Evolutionary conservation across 352 stramenopile species (phyloP).

Genomic region (Globisporangium perplexum): DNA sequence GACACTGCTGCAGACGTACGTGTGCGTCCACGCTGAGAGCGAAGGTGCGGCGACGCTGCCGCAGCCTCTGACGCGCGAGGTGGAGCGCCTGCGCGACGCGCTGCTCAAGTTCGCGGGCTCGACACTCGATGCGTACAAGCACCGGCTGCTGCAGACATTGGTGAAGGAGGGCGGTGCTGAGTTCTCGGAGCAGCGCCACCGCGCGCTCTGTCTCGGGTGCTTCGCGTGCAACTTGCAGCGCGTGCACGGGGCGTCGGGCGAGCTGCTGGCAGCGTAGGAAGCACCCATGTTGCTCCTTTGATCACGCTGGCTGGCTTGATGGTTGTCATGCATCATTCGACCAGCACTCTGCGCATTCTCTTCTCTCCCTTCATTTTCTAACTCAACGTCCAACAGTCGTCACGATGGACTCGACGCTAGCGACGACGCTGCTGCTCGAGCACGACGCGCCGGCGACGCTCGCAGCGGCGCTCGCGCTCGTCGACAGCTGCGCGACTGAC

Average conservation of each 20-base stretch:
- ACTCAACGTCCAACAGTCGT: background rate
- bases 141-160: background rate
- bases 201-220: background rate
- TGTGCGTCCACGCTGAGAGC: background rate
- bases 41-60: background rate
- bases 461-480: constrained; percentile 9
- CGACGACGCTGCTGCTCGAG: background rate
- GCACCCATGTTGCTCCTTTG: too few relatives aligned
- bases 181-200: background rate
- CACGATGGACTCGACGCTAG: background rate
- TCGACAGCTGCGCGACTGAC: constrained; percentile 5
- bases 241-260: too few relatives aligned
- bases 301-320: too few relatives aligned
- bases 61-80: background rate
- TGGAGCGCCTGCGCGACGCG: background rate
- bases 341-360: background rate
- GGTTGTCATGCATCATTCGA: too few relatives aligned
- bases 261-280: too few relatives aligned
- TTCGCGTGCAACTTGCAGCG: background rate
- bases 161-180: background rate
- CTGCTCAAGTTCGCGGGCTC: background rate
- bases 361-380: constrained; percentile 3
- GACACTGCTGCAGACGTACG: background rate
- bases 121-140: background rate
- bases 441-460: constrained; percentile 12